Base-by-base conservation (phyloP, 768 basidiomycete species). In the button mushroom (Agaricus bisporus) region DNA sequence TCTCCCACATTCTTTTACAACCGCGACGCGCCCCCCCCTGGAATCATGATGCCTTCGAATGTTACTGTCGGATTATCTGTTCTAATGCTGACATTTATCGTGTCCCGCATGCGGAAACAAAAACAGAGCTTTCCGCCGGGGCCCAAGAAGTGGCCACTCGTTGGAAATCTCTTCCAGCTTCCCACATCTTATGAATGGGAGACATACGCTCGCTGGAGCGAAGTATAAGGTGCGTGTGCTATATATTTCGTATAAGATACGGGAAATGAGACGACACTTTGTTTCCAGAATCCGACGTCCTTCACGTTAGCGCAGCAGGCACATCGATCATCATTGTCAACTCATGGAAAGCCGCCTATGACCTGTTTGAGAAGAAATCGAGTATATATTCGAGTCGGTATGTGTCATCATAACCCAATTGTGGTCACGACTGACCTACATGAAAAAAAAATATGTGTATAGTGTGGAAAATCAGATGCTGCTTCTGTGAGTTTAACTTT, bases 161-260 rank as follows among this genome's bases (percentile, higher is more conserved):
- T 78, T 20, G 76, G 76, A 2, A 78, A 78, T 56, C 56, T 74
- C n/a, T 60, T 72, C 1, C 71, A 75, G 38, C 68, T 76, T 66
- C 76, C 76, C 9, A 62, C 64, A 9, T 42, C 56, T 17, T 66
- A 65, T 18, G 25, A 44, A 3, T 20, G 46, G 26, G 15, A 46
- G 36, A 47, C 46, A 17, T 53, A 39, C 28, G 44, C 51, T 1
- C 22, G 28, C 9, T 47, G 17, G n/a, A 41, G 43, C 7, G 38
- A 53, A 28, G 36, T 46, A 4, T 45, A 46, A 11, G 37, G 51
- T 36, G n/a, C 5, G 37, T 25, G 25, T 25, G 10, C 20, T 9
- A 38, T 14, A 44, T 2, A 14, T 12, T 25, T 39, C 18, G 6
- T 12, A 20, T 8, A 14, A 3, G 22, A 1, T n/a, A 4, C 12